Base-by-base conservation (phyloP, 805 yeast genomes). In the Kazachstania africana region DNA sequence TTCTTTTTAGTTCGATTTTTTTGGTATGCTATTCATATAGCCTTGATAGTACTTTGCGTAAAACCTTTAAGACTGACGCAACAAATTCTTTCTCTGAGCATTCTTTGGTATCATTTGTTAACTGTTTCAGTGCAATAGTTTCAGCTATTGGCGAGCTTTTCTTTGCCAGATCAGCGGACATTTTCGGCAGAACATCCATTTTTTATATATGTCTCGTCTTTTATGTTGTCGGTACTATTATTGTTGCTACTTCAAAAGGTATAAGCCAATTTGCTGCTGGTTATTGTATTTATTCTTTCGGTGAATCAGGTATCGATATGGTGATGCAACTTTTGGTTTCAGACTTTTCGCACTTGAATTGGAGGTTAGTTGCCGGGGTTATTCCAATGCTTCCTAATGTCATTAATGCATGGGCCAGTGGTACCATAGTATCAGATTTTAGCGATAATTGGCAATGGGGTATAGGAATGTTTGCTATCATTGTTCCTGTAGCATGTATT, bases 331-430 rank as follows among this genome's bases (percentile, higher is more conserved):
- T 76, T 22, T 49, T 75, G 29, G 60, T 69, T 33, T 70, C 77
- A 13, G 85, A 78, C n/a, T 63, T 72, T 48, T 72, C 83, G 10
- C 63, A 62, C 40, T 62, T 76, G 46, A 73, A 74, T 45, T 74
- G 79, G 73, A 68, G 85, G 56, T 64, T 76, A 40, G 56, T 68
- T 23, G 67, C 65, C 35, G 65, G 78, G 8, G 72, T 73, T 40
- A 55, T 74, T 28, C 80, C 83, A 4, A 76, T 80, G 3, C 55
- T 70, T 29, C 84, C 84, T 1, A 75, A 70, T 43, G 66, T 78
- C 40, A 72, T 78, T 48, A 78, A 75, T 50, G 73, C 84, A 16
- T 78, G 85, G 85, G 62, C 75, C 32, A 57, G 73, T 22, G 83
- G 81, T 40, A 52, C 72, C 45, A 59, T 78, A 24, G 48, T 63